Base-by-base conservation (phyloP, 2,329 filamentous ascomycete species). In the Pestalotiopsis sp. region DNA sequence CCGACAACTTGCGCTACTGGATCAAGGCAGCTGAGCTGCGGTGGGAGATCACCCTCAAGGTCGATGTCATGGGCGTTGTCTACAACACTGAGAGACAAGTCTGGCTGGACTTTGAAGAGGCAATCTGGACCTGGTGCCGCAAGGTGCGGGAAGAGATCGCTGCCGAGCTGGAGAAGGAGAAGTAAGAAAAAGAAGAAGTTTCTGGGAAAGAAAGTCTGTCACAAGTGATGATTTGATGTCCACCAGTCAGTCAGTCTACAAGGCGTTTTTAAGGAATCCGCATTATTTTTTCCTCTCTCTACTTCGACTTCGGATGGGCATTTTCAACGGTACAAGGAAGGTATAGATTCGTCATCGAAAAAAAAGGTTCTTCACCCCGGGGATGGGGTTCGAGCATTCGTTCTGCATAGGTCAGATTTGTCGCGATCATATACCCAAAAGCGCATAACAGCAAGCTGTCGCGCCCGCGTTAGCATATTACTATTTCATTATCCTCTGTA, bases 1-100 rank as follows among this genome's bases (percentile, higher is more conserved):
- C 95, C 3, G 96, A 99, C 74, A 99, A 99, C 79, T 86, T 99
- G 70, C 90, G 94, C 56, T 99, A 92, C 84, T 99, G 96, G 95
- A 89, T 93, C 81, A 99, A 99, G 83, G 96, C 95, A 1, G 94
- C 95, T 7, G 95, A 99, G 82, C 85, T 98, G 69, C 90, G 96
- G 67, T 99, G 95, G 91, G 96, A 98, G 81, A 89, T 95, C 52
- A 88, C 92, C 73, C 85, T 98, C 65, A 89, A 91, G 71, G 86
- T 97, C 67, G 94, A 98, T 76, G 93, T 95, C 25, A 91, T 97
- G 80, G 94, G 92, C 36, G 88, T 98, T 7, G 95, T 97, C 25
- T 92, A 95, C 77, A 91, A 91, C 76, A 91, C 86, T 69, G 86
- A 88, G 64, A 86, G 86, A 1, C 85, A 89, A 66, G 90, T 90